phyloP scores from a whole-genome alignment of 306 rosid species.

The Citrullus mucosospermus region DNA sequence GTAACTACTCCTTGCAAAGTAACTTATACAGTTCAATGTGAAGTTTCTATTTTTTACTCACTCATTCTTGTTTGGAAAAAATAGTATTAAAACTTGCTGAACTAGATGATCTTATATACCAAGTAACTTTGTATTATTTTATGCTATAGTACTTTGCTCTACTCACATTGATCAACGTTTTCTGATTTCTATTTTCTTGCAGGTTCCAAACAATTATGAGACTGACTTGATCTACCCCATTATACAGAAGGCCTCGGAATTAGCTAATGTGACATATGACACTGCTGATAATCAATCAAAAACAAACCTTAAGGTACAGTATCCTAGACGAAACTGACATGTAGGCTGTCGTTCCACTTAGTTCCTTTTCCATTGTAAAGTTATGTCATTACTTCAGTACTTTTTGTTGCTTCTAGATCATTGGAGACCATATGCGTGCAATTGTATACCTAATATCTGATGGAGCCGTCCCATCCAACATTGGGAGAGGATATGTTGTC shows the following conservation, averaged over 20 bases:
- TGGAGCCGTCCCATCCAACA: constrained; percentile 86
- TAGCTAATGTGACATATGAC: constrained; percentile 61
- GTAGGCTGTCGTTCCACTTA: constrained; percentile 9
- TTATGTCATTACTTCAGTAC: neutral
- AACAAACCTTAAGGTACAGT: constrained; percentile 55
- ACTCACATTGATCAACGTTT: constrained; percentile 10
- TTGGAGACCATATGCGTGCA: constrained; percentile 98
- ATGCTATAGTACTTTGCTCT: neutral
- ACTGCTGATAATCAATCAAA: constrained; percentile 55
- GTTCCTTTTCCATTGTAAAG: neutral
- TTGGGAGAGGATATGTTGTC: constrained; percentile 86
- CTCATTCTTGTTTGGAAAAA: neutral
- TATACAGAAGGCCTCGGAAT: constrained; percentile 54
- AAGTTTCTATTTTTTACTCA: neutral
- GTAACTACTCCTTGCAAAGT: constrained; percentile 7
- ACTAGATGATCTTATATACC: neutral
- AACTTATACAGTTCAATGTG: neutral
- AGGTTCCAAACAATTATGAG: constrained; percentile 92
- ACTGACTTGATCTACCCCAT: constrained; percentile 94
- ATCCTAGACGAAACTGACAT: constrained; percentile 9
- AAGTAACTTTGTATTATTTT: neutral
- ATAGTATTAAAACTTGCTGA: neutral
- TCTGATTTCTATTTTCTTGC: constrained; percentile 18
- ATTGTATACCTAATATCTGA: constrained; percentile 85
- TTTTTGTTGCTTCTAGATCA: constrained; percentile 36